Evolutionary conservation across 2,329 filamentous ascomycete species (phyloP), one percentile per base, ranked within the genome.

Genomic region (Parastagonospora avenae): DNA sequence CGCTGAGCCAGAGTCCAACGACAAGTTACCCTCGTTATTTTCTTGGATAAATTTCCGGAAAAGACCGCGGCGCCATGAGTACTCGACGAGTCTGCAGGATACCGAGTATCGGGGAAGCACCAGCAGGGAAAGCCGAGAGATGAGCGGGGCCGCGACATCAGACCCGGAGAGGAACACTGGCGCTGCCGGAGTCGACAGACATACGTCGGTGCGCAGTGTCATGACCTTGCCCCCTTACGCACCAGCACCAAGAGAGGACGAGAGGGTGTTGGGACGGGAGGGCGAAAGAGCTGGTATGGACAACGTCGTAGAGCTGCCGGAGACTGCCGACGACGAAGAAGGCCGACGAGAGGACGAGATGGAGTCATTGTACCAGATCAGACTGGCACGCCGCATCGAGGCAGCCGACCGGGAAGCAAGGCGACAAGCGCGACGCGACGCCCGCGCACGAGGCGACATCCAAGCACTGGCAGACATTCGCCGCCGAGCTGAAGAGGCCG

Each of bases 221-320:
- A 94, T 97, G 83, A 97, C 94, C 0, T 77, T 99, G 2, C 94
- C 94, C 0, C 84, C 90, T 0, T 99, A 99, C 72, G 87, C 89
- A 2, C 83, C 82, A 12, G 85, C 85, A 27, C 85, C 91, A 0
- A 81, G 85, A 42, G 87, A 89, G 15, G 87, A 85, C 39, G 94
- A 99, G 73, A 87, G 87, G 60, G 86, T 97, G 1, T 80, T 97
- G 41, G 94, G 87, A 7, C 84, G 92, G 4, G 94, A 96, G 73
- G 94, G 94, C 42, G 94, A 99, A 71, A 84, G 94, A 53, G 93
- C 83, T 46, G 94, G 94, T 7, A 91, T 99, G 63, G 94, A 99
- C 64, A 84, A 90, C 4, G 92, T 99, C 0, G 77, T 97, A 10
- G 92, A 97, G 71, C 85, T 90, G 59, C 92, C 92, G 0, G 87